Percentiles rank a stretch among this genome's conserved stretches.
phyloP scores from a whole-genome alignment of 768 basidiomycete species.

The Termitomyces sp. region DNA sequence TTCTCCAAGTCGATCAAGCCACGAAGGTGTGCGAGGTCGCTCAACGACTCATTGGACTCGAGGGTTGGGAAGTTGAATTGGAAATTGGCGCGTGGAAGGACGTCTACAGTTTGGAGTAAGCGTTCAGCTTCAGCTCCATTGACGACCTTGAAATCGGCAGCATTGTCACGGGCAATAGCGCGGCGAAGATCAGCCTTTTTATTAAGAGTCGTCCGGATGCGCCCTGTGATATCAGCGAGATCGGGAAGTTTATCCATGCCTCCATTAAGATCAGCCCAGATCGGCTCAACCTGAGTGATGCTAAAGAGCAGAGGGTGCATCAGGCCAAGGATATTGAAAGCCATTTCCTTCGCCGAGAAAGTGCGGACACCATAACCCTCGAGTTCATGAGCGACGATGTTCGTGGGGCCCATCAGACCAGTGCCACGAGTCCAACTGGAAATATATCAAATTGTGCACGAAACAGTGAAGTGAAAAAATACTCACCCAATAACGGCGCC shows the following conservation, averaged over 20 bases:
- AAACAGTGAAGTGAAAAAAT: neutral
- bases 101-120: conserved; percentile 86
- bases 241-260: conserved; percentile 98
- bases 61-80: conserved; percentile 90
- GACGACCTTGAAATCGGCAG: conserved; percentile 91
- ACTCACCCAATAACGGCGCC: conserved; percentile 96
- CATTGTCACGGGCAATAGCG: conserved; percentile 90
- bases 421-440: conserved; percentile 96
- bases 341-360: conserved; percentile 99
- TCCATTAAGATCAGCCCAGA: conserved; percentile 98
- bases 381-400: conserved; percentile 90
- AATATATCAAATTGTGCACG: conserved; percentile 4
- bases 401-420: conserved; percentile 93
- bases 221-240: conserved; percentile 85
- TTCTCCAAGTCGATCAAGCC: conserved; percentile 95
- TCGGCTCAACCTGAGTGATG: conserved; percentile 98
- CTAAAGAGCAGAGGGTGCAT: conserved; percentile 99
- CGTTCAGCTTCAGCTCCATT: conserved; percentile 92
- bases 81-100: conserved; percentile 98
- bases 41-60: conserved; percentile 67
- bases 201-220: conserved; percentile 79
- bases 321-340: conserved; percentile 98
- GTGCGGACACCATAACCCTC: conserved; percentile 94
- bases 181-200: conserved; percentile 92
- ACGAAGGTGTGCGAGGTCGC: conserved; percentile 74